Evolutionary conservation across 2,329 filamentous ascomycete species (phyloP).

Genomic region (Aspergillus piperis): DNA sequence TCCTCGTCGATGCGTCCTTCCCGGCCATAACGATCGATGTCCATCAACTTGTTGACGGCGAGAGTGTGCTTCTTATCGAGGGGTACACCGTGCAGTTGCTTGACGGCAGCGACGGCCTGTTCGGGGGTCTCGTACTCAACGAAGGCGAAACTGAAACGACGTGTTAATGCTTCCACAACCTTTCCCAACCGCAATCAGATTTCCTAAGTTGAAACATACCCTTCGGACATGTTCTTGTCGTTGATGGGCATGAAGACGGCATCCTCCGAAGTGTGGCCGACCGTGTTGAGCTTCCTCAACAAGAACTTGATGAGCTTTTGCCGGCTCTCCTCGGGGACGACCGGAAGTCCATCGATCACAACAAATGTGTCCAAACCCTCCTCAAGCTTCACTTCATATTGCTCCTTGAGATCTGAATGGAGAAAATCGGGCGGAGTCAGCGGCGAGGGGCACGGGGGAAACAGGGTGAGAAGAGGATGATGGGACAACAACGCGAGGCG

Average conservation of each 20-base stretch:
- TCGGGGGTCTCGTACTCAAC: conserved; percentile 91
- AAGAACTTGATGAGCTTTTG: conserved; percentile 95
- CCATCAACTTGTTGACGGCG: conserved; percentile 95
- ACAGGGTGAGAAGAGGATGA: not conserved
- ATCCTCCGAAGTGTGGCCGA: conserved; percentile 83
- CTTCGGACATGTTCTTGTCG: conserved; percentile 80
- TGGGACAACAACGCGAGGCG: conserved; percentile 15
- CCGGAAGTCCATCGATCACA: conserved; percentile 89
- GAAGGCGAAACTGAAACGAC: conserved; percentile 75
- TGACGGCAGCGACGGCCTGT: conserved; percentile 85
- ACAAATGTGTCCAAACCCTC: conserved; percentile 96
- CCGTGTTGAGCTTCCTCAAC: conserved; percentile 84
- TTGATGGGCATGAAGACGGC: conserved; percentile 91
- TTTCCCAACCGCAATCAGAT: not conserved
- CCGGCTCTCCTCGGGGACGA: conserved; percentile 86
- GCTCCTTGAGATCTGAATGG: conserved; percentile 74
- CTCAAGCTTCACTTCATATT: conserved; percentile 94
- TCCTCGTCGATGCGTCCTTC: conserved; percentile 93
- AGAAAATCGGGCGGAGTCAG: conserved; percentile 17
- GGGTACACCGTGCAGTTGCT: conserved; percentile 79
- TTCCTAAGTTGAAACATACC: conserved; percentile 56
- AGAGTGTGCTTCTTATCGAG: conserved; percentile 97
- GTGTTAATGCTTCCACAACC: conserved; percentile 19
- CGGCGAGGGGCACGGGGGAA: conserved; percentile 31
- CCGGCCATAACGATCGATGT: conserved; percentile 92